These are phyloP conservation scores for Eutrema yunnanense DNA, from an alignment of 345 rosid species.

Conservation along the genomic window DNA sequence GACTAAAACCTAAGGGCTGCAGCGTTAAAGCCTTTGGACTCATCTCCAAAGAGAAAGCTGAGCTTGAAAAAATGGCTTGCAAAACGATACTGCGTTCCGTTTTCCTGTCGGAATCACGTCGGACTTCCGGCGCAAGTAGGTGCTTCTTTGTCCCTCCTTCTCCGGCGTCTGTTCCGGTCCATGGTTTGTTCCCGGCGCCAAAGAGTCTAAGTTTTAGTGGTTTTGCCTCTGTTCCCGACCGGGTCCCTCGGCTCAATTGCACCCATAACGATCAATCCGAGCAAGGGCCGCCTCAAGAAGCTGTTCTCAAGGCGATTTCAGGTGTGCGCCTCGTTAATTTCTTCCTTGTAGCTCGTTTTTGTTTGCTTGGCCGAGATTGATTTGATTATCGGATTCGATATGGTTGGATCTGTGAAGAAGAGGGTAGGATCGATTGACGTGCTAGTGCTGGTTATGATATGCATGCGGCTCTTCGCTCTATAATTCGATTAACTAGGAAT, in stretches of 20 bases:
- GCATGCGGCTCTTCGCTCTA: not conserved
- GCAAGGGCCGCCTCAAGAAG: constrained; percentile 89
- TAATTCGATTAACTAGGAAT: not conserved
- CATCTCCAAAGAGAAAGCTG: not conserved
- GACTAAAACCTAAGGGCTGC: not conserved
- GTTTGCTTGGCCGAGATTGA: constrained; percentile 1
- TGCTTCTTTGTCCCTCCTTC: constrained; percentile 32
- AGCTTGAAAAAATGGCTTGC: constrained; percentile 54
- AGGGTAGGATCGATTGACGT: not conserved
- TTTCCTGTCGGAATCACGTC: constrained; percentile 49
- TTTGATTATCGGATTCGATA: not conserved
- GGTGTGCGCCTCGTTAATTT: constrained; percentile 34
- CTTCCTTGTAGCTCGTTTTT: not conserved
- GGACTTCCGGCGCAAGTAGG: constrained; percentile 32
- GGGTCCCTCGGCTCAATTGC: constrained; percentile 36
- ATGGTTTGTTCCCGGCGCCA: constrained; percentile 27
- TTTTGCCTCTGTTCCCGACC: constrained; percentile 32
- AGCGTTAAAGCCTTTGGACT: not conserved
- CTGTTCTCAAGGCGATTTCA: constrained; percentile 91
- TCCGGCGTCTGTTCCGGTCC: constrained; percentile 21
- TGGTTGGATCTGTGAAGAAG: not conserved
- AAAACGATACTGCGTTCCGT: constrained; percentile 56
- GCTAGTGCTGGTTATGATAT: not conserved
- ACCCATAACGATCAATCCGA: constrained; percentile 42
- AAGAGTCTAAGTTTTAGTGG: constrained; percentile 21